Evolutionary conservation across 805 yeast species (phyloP), one percentile per base, ranked within the genome.

Genomic region (Candida verbasci): DNA sequence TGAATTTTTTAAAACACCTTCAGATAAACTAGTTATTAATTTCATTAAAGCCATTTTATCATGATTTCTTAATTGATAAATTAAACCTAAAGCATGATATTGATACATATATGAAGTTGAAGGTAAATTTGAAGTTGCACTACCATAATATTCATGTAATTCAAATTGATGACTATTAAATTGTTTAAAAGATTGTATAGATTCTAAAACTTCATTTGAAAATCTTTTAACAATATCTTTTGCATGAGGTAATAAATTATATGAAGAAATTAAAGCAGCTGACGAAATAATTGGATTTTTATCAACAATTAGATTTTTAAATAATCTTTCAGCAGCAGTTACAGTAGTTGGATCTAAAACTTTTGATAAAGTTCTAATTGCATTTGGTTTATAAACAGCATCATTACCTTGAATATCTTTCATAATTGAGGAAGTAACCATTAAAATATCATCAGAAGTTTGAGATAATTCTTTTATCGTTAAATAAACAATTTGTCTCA

Each of bases 401-500:
- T 86, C 94, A 39, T 91, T 91, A 47, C 80, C 82, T 65, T 94
- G 97, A 37, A 93, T 86, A 65, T 93, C 98, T 65, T 89, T 89
- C 97, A 93, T 93, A 55, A 93, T 89, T 18, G 96, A 88, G 2
- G 96, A 86, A 18, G 98, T 93, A 18, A 91, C 97, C 97, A 93
- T 93, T 60, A 93, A 75, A 39, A 88, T 87, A 61, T 91, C 96
- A 61, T 93, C 97, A 15, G 96, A 86, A 44, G 83, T 76, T 14
- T 81, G 64, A 34, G 91, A 77, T 44, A 93, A 74, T 60, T 91
- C 97, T 67, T 93, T 93, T 61, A 91, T 88, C 11, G 96, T 91
- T 58, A 93, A 70, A 55, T 91, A 93, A 12, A 91, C 95, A 68
- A 86, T 76, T 65, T 93, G 98, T 62, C 98, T 82, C 56, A 93